Evolutionary conservation across 2,329 filamentous ascomycete genomes (phyloP), one percentile per base, ranked within the genome.

Genomic region (Ceratocystis albifundus): DNA sequence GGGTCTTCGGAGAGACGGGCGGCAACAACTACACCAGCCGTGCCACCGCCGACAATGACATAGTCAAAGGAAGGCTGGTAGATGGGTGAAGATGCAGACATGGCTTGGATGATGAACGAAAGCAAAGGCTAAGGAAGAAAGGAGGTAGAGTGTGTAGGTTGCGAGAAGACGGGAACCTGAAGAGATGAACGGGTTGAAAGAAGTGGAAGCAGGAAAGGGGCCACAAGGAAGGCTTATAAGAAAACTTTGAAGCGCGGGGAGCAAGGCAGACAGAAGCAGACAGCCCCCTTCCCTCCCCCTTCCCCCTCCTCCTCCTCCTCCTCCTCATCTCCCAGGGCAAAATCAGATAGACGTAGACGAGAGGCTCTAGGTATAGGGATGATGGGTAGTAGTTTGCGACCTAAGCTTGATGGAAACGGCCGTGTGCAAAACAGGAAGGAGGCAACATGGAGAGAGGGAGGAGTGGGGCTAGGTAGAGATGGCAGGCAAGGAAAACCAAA

Each of bases 21-120:
- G 22, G 73, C 73, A 20, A 75, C 69, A 20, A 75, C 74, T 8
- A 73, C 71, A n/a, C 74, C 74, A 0, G 73, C 68, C 2, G 74
- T 73, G 10, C 74, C 74, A 30, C 74, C 74, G 4, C 74, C 73
- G 1, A 74, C 72, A 44, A 74, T 69, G 25, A 73, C 67, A 62
- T 74, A 74, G 65, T 74, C 67, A 30, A 67, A 69, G 46, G 61
- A 28, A 12, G 53, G 0, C 28, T 59, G 10, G n/a, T 1, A 2
- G 3, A 28, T 8, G 8, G 28, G 6, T 17, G 17, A 7, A 17
- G 28, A 32, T 62, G 57, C 30, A 53, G 62, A 65, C 62, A 67
- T 67, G 12, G 15, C 5, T 20, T 44, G 30, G 1, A 17, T 1
- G 6, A 28, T 20, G 12, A 45, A 30, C 8, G 8, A 28, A 12